Evolutionary conservation across 192 early-diverging fungal genomes (phyloP).

Genomic region (Hyaloraphidium curvatum): DNA sequence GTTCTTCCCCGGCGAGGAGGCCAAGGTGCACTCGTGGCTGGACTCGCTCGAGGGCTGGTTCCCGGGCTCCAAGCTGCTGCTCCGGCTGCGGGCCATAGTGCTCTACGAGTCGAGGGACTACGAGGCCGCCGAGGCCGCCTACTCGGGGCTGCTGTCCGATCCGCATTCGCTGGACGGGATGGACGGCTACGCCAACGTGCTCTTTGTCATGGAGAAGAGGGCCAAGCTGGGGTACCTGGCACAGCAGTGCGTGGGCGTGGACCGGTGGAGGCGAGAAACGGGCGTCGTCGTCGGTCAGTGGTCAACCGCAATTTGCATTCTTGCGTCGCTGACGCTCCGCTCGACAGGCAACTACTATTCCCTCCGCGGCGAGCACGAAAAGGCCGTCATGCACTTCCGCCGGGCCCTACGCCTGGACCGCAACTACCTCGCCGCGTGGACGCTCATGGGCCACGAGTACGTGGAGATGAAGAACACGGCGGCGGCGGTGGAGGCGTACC

Average conservation of each 20-base stretch:
- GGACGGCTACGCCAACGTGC: slow-evolving; percentile 72
- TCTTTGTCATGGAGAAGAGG: slow-evolving; percentile 55
- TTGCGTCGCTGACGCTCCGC: slow-evolving; percentile 18
- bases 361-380: slow-evolving; percentile 52
- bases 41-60: neutral
- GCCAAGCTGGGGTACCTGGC: slow-evolving; percentile 60
- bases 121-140: slow-evolving; percentile 40
- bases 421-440: slow-evolving; percentile 63
- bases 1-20: slow-evolving; percentile 39
- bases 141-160: slow-evolving; percentile 50
- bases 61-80: neutral
- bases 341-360: slow-evolving; percentile 79
- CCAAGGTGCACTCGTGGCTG: slow-evolving; percentile 7
- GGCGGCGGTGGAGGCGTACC: slow-evolving; percentile 76
- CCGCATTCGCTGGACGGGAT: slow-evolving; percentile 62
- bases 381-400: slow-evolving; percentile 73
- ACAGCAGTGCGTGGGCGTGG: slow-evolving; percentile 41
- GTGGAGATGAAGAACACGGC: slow-evolving; percentile 76
- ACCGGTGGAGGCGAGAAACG: slow-evolving; percentile 73
- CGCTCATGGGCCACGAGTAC: slow-evolving; percentile 87
- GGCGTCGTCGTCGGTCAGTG: slow-evolving; percentile 24
- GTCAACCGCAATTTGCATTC: neutral
- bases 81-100: neutral
- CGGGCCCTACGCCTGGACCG: slow-evolving; percentile 63
- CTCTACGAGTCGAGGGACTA: slow-evolving; percentile 30